These are phyloP conservation scores for Colletotrichum graminicola DNA, from an alignment of 2,329 filamentous ascomycete species.

Conservation along the genomic window DNA sequence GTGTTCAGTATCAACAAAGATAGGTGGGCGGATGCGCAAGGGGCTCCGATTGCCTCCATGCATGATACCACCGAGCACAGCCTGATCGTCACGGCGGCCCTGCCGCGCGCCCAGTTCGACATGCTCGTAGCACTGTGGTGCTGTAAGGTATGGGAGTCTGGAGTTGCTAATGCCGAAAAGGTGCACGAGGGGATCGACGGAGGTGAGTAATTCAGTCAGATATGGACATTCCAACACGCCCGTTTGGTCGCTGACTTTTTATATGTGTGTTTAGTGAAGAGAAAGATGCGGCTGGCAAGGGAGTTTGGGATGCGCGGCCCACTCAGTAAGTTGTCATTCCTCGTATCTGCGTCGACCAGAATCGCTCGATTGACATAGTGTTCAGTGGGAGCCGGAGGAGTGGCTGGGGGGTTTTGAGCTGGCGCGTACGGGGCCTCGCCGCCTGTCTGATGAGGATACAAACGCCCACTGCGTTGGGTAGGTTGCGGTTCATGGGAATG, in stretches of 20 bases:
- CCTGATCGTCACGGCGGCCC: constrained; percentile 7
- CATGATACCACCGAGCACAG: constrained; percentile 12
- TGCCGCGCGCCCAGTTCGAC: constrained; percentile 5
- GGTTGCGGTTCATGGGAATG: not conserved
- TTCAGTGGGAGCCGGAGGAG: constrained; percentile 7
- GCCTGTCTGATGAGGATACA: no score
- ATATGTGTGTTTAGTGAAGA: constrained; percentile 6
- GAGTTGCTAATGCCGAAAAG: constrained; percentile 23
- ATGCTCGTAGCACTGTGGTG: constrained; percentile 27
- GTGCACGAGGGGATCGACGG: constrained; percentile 27
- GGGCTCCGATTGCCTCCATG: constrained; percentile 9
- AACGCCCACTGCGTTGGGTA: not conserved
- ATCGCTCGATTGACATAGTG: not conserved
- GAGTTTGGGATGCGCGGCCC: constrained; percentile 7
- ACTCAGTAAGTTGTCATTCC: constrained; percentile 3
- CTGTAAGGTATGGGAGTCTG: constrained; percentile 25
- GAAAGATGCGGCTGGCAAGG: constrained; percentile 23
- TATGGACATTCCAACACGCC: not conserved
- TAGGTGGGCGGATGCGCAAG: constrained; percentile 14
- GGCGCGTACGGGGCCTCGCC: constrained; percentile 7
- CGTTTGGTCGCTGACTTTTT: constrained; percentile 5
- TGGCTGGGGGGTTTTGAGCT: constrained; percentile 5
- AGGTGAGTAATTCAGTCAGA: constrained; percentile 3
- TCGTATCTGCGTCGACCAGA: not conserved
- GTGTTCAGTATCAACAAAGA: constrained; percentile 7